phyloP scores from a whole-genome alignment of 495 filamentous ascomycete species.

The Astrocystis sublimbata region DNA sequence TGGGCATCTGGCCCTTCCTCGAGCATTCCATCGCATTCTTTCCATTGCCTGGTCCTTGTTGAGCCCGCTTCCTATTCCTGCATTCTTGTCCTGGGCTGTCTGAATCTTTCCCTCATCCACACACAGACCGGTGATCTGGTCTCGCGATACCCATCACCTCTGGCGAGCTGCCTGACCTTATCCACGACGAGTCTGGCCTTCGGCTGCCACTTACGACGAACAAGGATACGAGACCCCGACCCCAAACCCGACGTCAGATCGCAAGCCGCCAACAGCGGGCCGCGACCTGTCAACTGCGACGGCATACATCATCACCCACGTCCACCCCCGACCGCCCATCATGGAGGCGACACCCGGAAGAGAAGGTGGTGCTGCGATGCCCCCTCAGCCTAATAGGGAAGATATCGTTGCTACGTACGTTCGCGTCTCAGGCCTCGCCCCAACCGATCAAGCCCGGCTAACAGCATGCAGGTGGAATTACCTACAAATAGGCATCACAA shows the following conservation, averaged over 20 bases:
- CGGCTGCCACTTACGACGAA: not conserved
- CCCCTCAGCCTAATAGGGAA: slow-evolving; percentile 67
- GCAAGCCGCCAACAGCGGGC: not conserved
- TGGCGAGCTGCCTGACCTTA: not conserved
- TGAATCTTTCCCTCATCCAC: not conserved
- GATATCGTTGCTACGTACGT: slow-evolving; percentile 82
- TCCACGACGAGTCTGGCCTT: not conserved
- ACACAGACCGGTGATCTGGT: not conserved
- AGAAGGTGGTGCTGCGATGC: slow-evolving; percentile 45
- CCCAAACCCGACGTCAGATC: no score
- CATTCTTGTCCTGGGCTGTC: not conserved
- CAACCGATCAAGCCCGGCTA: slow-evolving; percentile 24
- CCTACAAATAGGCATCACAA: slow-evolving; percentile 80
- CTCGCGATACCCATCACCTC: not conserved
- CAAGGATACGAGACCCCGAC: no score
- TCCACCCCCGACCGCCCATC: not conserved
- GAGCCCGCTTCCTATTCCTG: not conserved
- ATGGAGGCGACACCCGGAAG: slow-evolving; percentile 25
- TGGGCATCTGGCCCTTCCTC: not conserved
- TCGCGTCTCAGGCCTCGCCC: not conserved
- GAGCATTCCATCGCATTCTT: not conserved
- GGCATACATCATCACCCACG: no score
- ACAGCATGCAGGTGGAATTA: slow-evolving; percentile 72
- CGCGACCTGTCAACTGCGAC: not conserved
- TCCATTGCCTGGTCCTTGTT: not conserved